Evolutionary conservation across 345 rosid species (phyloP), one percentile per base, ranked within the genome.

Genomic region (Leavenworthia alabamica): DNA sequence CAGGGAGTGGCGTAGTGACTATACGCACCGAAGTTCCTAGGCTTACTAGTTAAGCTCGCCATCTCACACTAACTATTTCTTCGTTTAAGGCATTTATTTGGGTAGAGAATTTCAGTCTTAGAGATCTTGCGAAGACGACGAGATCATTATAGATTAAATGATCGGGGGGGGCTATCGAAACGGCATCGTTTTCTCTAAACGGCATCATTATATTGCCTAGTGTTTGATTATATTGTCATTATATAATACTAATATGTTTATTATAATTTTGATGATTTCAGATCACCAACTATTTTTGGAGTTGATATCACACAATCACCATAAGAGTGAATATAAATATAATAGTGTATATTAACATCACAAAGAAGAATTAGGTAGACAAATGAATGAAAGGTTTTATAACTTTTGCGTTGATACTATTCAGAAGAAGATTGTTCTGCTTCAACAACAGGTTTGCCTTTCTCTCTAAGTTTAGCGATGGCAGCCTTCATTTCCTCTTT

Each of bases 391-490:
- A 56, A 69, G 20, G 4, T 39, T 37, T 47, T 47, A 20, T 4
- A 26, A 14, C 2, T 22, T 20, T 42, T 23, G 58, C 19, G 16
- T 31, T 13, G 44, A 50, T 59, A 4, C 54, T 70, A 63, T 24
- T 70, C 56, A 45, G 73, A 54, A 28, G 73, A 48, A 6, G 64
- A 17, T 62, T 66, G 56, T 59, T 52, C 31, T 53, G 70, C 71
- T 4, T 66, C 56, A 60, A 43, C 46, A 17, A 75, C 8, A 32
- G 73, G 4, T 73, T 84, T 86, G 42, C 88, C 97, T 78, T 73
- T 64, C 77, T 87, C 91, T 63, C 86, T 81, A 61, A 85, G 74
- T 69, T 77, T 86, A 47, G 85, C 83, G 6, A 83, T 39, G 4
- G 51, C 50, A 24, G 76, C 67, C 57, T 77, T 77, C 83, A 82